Evolutionary conservation across 371 early-diverging fungal genomes (phyloP).

Genomic region (Mortierella sp.): DNA sequence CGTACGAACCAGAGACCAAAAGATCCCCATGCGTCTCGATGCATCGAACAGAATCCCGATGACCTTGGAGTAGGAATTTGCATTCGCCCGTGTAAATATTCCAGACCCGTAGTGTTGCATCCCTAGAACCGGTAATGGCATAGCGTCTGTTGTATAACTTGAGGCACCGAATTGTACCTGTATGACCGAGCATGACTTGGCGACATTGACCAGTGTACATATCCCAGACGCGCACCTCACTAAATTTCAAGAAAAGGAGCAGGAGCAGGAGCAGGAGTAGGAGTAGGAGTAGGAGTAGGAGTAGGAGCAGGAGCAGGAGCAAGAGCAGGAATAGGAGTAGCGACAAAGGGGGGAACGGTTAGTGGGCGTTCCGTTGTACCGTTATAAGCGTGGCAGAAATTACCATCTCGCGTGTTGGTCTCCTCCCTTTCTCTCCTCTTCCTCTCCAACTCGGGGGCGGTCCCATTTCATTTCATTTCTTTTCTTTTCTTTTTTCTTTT

Average conservation of each 20-base stretch:
- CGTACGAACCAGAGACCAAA: slow-evolving; percentile 92
- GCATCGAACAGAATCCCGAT: slow-evolving; percentile 86
- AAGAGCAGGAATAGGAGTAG: too few species aligned
- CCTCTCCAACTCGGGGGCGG: too few species aligned
- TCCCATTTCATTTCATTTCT: too few species aligned
- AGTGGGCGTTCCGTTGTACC: background rate
- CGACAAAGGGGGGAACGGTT: background rate
- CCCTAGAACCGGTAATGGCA: slow-evolving; percentile 91
- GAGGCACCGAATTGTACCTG: slow-evolving; percentile 92
- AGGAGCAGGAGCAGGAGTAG: too few species aligned
- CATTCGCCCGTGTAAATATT: slow-evolving; percentile 76
- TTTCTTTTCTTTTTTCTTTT: too few species aligned
- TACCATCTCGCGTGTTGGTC: too few species aligned
- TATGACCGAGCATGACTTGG: slow-evolving; percentile 88
- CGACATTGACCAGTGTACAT: slow-evolving; percentile 78
- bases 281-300: background rate
- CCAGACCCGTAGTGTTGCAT: slow-evolving; percentile 87
- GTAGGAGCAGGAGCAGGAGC: background rate
- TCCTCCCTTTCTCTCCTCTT: too few species aligned
- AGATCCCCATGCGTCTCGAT: slow-evolving; percentile 81
- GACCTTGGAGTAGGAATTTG: slow-evolving; percentile 71
- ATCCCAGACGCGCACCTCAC: slow-evolving; percentile 92
- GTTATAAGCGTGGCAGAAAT: too few species aligned
- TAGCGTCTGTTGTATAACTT: slow-evolving; percentile 73
- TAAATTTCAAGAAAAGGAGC: slow-evolving; percentile 28